A percentile compares a stretch with the other conserved stretches of the same genome.
Conservation (phyloP, 176 grass and related monocot genomes). For the Cenchrus americanus region DNA sequence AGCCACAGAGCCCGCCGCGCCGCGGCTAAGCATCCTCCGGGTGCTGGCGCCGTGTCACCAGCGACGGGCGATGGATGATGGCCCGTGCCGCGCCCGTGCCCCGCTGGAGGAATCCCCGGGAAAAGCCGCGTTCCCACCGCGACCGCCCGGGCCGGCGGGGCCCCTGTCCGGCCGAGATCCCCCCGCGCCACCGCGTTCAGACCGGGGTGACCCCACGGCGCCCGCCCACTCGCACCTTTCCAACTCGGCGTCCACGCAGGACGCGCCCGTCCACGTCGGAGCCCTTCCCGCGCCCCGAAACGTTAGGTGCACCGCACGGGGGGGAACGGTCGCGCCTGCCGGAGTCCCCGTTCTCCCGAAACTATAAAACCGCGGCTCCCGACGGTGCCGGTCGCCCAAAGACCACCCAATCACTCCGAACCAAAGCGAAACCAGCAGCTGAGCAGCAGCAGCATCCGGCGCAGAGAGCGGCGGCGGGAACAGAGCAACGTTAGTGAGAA, state of each 20-base stretch:
- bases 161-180: background rate
- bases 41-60: background rate
- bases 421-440: background rate
- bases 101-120: background rate
- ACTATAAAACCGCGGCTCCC: slow-evolving; percentile 41
- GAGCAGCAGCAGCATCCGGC: background rate
- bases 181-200: slow-evolving; percentile 49
- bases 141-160: too few relatives aligned
- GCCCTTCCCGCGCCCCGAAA: background rate
- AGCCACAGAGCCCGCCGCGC: background rate
- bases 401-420: background rate
- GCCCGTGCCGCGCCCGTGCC: slow-evolving; percentile 4
- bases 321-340: slow-evolving; percentile 18
- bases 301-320: slow-evolving; percentile 12
- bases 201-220: background rate
- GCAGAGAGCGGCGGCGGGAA: background rate
- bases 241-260: slow-evolving; percentile 49
- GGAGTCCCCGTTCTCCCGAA: background rate
- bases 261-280: slow-evolving; percentile 1
- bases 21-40: slow-evolving; percentile 29
- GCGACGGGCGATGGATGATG: background rate
- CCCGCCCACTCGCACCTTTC: background rate
- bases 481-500: background rate
- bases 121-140: too few relatives aligned
- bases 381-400: background rate